A percentile compares a stretch with the other conserved stretches of the same genome.
phyloP scores from a whole-genome alignment of 257 asterid genomes.

The Echium plantagineum region DNA sequence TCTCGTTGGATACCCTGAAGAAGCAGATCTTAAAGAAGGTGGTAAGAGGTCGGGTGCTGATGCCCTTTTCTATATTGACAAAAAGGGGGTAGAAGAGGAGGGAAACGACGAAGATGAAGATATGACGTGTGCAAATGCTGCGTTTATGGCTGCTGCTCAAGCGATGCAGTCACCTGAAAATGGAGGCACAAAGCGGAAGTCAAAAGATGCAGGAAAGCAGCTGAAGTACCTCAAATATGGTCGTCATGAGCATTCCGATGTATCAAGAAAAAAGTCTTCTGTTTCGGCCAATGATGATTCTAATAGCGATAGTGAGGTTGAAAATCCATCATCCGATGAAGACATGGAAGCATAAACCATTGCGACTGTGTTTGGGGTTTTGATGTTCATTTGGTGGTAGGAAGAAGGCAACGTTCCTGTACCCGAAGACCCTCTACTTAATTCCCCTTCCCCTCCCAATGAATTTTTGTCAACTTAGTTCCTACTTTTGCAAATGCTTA shows the following conservation, averaged over 20 bases:
- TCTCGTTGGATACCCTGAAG: constrained; percentile 26
- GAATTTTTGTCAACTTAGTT: not conserved
- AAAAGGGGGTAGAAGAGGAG: constrained; percentile 33
- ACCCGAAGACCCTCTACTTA: not conserved
- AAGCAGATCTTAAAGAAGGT: constrained; percentile 14
- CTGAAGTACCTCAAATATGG: constrained; percentile 37
- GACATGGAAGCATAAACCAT: constrained; percentile 8
- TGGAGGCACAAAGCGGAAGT: constrained; percentile 34
- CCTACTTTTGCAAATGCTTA: not conserved
- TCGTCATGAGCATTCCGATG: constrained; percentile 20
- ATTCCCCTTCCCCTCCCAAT: not conserved
- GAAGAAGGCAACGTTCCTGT: not conserved
- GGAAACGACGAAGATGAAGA: constrained; percentile 23
- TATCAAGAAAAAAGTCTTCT: constrained; percentile 12
- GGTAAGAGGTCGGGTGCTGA: constrained; percentile 26
- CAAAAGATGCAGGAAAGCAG: constrained; percentile 16
- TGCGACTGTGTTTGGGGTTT: not conserved
- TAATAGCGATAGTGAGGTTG: constrained; percentile 43
- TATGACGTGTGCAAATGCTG: constrained; percentile 27
- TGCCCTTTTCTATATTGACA: constrained; percentile 45
- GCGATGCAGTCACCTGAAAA: constrained; percentile 31
- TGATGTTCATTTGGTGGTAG: not conserved
- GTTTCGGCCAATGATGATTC: constrained; percentile 17
- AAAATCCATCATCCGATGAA: constrained; percentile 42
- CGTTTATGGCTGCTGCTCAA: constrained; percentile 49